Percentiles rank a stretch among this genome's conserved stretches.
Evolutionary conservation across 176 grass and related monocot species (phyloP).

Genomic region (Alopecurus myosuroides): DNA sequence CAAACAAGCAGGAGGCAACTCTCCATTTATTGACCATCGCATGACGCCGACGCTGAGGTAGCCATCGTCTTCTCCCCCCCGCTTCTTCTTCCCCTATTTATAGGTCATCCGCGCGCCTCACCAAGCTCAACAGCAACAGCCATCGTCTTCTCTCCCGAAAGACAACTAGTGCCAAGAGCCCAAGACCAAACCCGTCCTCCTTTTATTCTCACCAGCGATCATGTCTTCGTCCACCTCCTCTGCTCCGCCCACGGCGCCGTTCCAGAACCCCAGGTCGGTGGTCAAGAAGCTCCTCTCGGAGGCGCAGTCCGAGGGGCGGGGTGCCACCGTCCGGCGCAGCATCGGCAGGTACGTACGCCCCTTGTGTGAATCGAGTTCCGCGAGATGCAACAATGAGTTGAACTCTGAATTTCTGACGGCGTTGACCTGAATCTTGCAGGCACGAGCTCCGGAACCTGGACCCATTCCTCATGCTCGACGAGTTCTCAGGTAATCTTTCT

Average conservation of each 20-base stretch:
- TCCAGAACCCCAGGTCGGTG: constrained; percentile 51
- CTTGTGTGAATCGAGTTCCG: neutral
- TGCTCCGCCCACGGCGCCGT: neutral
- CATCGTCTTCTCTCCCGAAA: neutral
- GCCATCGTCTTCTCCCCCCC: too few relatives aligned
- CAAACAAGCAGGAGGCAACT: too few relatives aligned
- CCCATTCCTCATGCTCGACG: too few relatives aligned
- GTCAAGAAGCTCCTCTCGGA: constrained; percentile 51
- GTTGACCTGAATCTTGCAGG: constrained; percentile 24
- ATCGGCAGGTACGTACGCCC: constrained; percentile 53
- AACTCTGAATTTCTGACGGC: neutral
- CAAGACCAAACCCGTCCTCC: too few relatives aligned
- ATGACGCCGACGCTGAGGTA: neutral
- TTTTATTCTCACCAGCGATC: neutral
- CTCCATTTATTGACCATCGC: neutral
- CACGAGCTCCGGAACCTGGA: too few relatives aligned
- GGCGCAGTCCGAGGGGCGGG: constrained; percentile 60
- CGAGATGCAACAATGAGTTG: too few relatives aligned
- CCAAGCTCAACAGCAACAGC: neutral
- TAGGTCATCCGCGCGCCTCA: too few relatives aligned
- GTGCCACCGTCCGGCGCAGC: constrained; percentile 66
- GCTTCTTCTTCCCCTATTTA: too few relatives aligned
- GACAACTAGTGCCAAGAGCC: too few relatives aligned
- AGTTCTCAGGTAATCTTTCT: constrained; percentile 38
- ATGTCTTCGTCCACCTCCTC: neutral